Evolutionary conservation across 1,284 basidiomycete genomes (phyloP), one percentile per base, ranked within the genome.

Genomic region (Cerrena zonata): DNA sequence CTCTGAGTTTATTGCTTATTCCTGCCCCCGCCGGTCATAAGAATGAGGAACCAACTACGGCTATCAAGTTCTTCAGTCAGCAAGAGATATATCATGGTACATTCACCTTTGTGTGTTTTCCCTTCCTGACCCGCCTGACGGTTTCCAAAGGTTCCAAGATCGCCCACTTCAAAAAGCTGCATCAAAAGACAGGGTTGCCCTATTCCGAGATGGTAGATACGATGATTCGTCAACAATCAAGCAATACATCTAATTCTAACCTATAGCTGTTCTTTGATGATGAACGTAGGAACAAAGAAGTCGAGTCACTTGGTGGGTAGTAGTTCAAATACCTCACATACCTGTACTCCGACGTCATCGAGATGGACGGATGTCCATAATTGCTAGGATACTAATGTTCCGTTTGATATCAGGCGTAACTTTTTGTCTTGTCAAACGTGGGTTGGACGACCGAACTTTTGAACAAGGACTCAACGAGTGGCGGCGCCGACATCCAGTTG

Each of bases 251-350:
- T 40, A 19, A 30, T 49, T 5, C 24, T 13, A 24, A 44, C 30
- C 30, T 48, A n/a, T 47, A 86, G 89, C 72, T 93, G 2, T 92
- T 92, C 68, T 93, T 88, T 55, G 89, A 92, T 55, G 90, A 93
- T 58, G 90, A 93, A 63, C 64, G 63, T 49, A 74, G 89, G 26
- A 92, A 93, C 59, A 75, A 72, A 24, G 89, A 92, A 56, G 88
- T 91, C 0, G 85, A 90, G 62, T 73, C 70, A 27, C 68, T 91
- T 4, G 87, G 86, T 78, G 49, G 22, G 69, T 36, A n/a, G 4
- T 7, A 34, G n/a, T n/a, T 54, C 40, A 56, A 58, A 27, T 41
- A 51, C 15, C 21, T 43, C 19, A 39, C 36, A 13, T 18, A 18
- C 43, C 47, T 15, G 38, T 18, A 40, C 21, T 23, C 21, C 19